These are phyloP conservation scores for Trichophyton verrucosum DNA, from an alignment of 2,329 filamentous ascomycete species.

Conservation along the genomic window DNA sequence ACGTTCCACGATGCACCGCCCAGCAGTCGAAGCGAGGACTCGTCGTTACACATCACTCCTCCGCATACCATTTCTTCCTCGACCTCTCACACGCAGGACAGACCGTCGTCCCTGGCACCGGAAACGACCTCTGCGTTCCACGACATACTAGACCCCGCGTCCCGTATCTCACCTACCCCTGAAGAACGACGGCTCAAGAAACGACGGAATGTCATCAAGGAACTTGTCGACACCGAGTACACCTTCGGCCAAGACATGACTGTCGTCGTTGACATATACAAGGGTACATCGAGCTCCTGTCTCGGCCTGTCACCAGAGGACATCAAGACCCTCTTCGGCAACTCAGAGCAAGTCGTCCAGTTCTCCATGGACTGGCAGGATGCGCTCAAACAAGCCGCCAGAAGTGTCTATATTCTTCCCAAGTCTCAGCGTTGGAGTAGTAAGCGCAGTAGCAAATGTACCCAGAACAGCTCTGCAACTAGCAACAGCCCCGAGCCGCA, in stretches of 20 bases:
- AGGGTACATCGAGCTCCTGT: slow-evolving; percentile 74
- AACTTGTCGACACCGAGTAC: slow-evolving; percentile 84
- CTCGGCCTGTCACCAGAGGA: slow-evolving; percentile 70
- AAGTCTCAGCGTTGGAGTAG: slow-evolving; percentile 42
- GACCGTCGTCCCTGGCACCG: background rate
- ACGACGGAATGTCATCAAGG: slow-evolving; percentile 74
- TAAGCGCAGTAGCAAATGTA: slow-evolving; percentile 39
- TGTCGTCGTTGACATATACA: slow-evolving; percentile 95
- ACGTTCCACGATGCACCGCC: slow-evolving; percentile 16
- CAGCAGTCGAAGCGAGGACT: slow-evolving; percentile 26
- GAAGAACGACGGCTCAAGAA: slow-evolving; percentile 53
- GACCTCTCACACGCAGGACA: slow-evolving; percentile 7
- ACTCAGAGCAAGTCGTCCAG: slow-evolving; percentile 76
- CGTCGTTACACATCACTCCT: slow-evolving; percentile 24
- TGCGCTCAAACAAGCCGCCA: slow-evolving; percentile 66
- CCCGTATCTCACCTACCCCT: slow-evolving; percentile 24
- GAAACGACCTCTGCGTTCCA: slow-evolving; percentile 10
- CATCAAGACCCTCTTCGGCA: slow-evolving; percentile 81
- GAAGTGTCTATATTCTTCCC: slow-evolving; percentile 62
- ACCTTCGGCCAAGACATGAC: slow-evolving; percentile 92
- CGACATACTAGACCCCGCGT: slow-evolving; percentile 11
- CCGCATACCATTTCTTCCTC: slow-evolving; percentile 26
- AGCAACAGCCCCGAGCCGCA: slow-evolving; percentile 18
- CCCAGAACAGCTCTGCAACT: slow-evolving; percentile 18
- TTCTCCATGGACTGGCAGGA: slow-evolving; percentile 73